Base-by-base conservation (phyloP, 176 grass and related monocot species). In the Cocos nucifera region DNA sequence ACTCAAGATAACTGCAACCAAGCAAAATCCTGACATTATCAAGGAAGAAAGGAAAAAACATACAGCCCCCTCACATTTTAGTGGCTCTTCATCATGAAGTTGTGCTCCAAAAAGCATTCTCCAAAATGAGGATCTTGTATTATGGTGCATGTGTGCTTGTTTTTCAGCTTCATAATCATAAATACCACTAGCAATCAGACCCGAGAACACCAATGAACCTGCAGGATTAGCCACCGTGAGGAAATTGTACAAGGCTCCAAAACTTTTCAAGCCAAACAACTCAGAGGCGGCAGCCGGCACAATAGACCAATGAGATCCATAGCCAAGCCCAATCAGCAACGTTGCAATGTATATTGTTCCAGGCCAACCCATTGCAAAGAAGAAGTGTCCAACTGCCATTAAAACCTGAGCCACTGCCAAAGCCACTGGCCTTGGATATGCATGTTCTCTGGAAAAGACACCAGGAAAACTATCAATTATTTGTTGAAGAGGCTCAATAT, bases 1-100 rank as follows among this genome's bases (percentile, higher is more conserved):
- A 17, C 60, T 62, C 29, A 62, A 62, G 17, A 62, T 17, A 6
- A 21, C 28, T 20, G 60, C 60, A 9, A 44, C 29, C 1, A 62
- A 5, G 12, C 60, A 62, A 15, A 62, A 49, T n/a, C 32, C 60
- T 4, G 32, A 44, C 60, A 62, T 62, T 35, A 62, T 21, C 2
- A 62, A 48, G 18, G 60, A 62, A 44, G 60, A 62, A 25, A 62
- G 32, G 60, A 62, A 62, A 19, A 62, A 62, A 17, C 60, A 62
- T 8, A 62, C 30, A 10, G 29, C 60, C 21, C 60, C 60, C 6
- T 62, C 60, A 19, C 60, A 62, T 35, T 62, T 49, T 17, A 62
- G 60, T 62, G 30, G 8, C 1, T 15, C 44, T 20, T 48, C 60
- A 29, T 44, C 59, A 2, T 30, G 2, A 3, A 61, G 9, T 17